A percentile compares a stretch with the other conserved stretches of the same genome.
Conservation (phyloP, 139 green algal species). For the Volvox reticuliferus region DNA sequence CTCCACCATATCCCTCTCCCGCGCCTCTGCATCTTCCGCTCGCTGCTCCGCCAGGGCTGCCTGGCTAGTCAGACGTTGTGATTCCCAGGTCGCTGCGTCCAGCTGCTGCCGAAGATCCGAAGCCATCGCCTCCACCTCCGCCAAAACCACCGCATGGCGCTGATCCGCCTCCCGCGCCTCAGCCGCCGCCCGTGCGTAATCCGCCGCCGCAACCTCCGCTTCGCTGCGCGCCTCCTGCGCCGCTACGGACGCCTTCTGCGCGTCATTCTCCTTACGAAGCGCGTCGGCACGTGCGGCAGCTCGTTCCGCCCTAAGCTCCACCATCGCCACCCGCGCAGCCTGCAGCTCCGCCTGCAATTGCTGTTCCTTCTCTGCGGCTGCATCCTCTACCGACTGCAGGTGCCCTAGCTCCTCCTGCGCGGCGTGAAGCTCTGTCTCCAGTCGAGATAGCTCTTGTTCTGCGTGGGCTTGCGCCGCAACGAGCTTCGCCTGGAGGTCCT, state of each 20-base stretch:
- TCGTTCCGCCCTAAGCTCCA: constrained; percentile 5
- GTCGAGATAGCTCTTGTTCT: not conserved
- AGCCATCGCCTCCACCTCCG: not conserved
- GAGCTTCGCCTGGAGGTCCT: constrained; percentile 1
- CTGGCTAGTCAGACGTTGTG: not conserved
- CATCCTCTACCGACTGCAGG: not conserved
- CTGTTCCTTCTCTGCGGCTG: not conserved
- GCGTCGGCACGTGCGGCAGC: constrained; percentile 4
- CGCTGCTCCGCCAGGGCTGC: not conserved
- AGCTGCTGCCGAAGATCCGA: constrained; percentile 24
- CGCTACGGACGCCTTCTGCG: not conserved
- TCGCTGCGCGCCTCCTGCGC: not conserved
- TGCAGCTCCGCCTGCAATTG: constrained; percentile 10
- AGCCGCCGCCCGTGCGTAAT: not conserved
- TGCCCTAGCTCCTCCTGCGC: not conserved
- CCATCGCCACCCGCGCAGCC: constrained; percentile 23
- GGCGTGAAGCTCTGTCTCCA: not conserved
- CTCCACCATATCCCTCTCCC: not conserved
- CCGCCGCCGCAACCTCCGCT: not conserved
- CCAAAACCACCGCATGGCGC: not conserved
- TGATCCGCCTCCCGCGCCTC: constrained; percentile 6
- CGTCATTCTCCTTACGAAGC: constrained; percentile 1
- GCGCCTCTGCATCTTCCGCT: not conserved
- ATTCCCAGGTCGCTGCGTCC: constrained; percentile 21
- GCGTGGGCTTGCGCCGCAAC: not conserved